Conservation (phyloP, 2,329 filamentous ascomycete species). For the Fusarium cyanostomum region DNA sequence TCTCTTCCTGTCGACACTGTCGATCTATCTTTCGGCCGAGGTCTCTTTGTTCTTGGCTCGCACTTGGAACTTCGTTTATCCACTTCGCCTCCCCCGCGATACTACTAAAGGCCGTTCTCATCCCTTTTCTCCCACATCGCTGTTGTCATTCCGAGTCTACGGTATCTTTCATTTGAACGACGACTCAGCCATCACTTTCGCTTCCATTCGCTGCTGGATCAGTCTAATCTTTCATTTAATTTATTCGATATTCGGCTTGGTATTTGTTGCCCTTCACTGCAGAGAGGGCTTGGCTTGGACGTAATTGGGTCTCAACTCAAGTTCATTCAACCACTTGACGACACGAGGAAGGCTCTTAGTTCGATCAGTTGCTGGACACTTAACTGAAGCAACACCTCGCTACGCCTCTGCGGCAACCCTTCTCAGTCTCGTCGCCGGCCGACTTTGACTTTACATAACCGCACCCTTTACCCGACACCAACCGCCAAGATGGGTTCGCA, state of each 20-base stretch:
- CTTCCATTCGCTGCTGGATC: slow-evolving; percentile 64
- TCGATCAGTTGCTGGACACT: not conserved
- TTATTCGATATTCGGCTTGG: slow-evolving; percentile 21
- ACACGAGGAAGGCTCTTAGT: not conserved
- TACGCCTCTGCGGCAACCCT: slow-evolving; percentile 6
- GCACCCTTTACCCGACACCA: slow-evolving; percentile 23
- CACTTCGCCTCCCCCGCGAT: slow-evolving; percentile 25
- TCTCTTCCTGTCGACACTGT: slow-evolving; percentile 13
- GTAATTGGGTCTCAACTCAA: not conserved
- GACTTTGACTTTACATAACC: slow-evolving; percentile 17
- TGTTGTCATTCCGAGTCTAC: slow-evolving; percentile 33
- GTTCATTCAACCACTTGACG: not conserved
- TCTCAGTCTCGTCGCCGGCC: slow-evolving; percentile 35
- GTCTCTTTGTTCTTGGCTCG: not conserved
- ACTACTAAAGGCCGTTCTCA: slow-evolving; percentile 20
- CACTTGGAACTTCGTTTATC: slow-evolving; percentile 33
- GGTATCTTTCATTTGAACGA: slow-evolving; percentile 20
- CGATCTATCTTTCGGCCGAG: slow-evolving; percentile 1
- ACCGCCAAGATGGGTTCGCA: slow-evolving; percentile 51
- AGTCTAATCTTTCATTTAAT: slow-evolving; percentile 57
- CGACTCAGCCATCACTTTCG: slow-evolving; percentile 36
- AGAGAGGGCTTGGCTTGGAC: slow-evolving; percentile 1
- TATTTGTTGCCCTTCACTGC: not conserved
- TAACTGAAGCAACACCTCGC: not conserved
- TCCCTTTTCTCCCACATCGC: slow-evolving; percentile 34